Base-by-base conservation (phyloP, 495 filamentous ascomycete genomes). In the Aspergillus indologenus region DNA sequence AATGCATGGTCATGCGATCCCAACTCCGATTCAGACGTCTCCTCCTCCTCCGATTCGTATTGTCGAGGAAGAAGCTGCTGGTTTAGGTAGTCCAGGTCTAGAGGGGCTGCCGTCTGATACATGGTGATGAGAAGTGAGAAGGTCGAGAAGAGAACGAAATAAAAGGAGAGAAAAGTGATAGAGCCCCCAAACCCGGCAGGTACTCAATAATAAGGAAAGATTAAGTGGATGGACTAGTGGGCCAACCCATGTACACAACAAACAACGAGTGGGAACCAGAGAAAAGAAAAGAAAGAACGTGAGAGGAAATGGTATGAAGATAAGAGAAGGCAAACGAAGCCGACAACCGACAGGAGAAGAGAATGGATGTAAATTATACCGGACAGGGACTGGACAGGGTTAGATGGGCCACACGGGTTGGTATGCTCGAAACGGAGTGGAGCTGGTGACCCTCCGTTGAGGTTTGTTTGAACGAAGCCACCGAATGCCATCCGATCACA, bases 11-110 rank as follows among this genome's bases (percentile, higher is more conserved):
- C 73, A 2, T 73, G 68, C 15, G 62, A 64, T 15, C 74, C 69
- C 34, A 65, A 59, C 53, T 77, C 75, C 0, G 75, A 71, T 56
- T 76, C 76, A 11, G 76, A 79, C 4, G 73, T 66, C 45, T 72
- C 73, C 56, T 79, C 76, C 57, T 79, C 76, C 20, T 79, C 76
- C 8, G 76, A 79, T 29, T 79, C 75, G 53, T 79, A 79, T 20
- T 66, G 70, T 24, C 68, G 69, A 23, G 74, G 70, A 11, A 76
- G 70, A 52, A 60, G 67, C 48, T 71, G 70, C 42, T 69, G 65
- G 57, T 70, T 77, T 58, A 74, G 64, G 53, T 74, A 71, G 54
- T 73, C 67, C 56, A 77, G 61, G 45, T 66, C 61, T 20, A 77
- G 53, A 19, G 70, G 58, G 40, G 61, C 54, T 23, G 63, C 61